Evolutionary conservation across 2,329 filamentous ascomycete species (phyloP).

Genomic region (Pseudocercospora eumusae): DNA sequence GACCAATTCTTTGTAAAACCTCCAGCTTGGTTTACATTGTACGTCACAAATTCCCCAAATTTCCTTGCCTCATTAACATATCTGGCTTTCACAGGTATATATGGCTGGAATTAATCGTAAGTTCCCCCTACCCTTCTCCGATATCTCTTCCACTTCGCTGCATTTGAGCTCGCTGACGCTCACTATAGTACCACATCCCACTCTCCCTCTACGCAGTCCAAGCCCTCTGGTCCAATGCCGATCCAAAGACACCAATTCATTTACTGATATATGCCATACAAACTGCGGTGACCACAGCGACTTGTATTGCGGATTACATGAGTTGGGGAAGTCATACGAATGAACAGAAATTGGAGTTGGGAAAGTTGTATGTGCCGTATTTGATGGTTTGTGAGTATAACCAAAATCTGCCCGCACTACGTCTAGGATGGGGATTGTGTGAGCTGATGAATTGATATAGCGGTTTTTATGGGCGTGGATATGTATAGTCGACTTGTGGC

Average conservation of each 20-base stretch:
- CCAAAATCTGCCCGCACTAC: too few relatives aligned
- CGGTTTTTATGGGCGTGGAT: slow-evolving; percentile 47
- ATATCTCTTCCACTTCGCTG: background rate
- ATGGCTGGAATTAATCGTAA: slow-evolving; percentile 56
- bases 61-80: slow-evolving; percentile 29
- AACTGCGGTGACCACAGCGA: slow-evolving; percentile 62
- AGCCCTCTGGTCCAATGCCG: slow-evolving; percentile 54
- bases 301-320: slow-evolving; percentile 63
- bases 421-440: too few relatives aligned
- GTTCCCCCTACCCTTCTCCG: too few relatives aligned
- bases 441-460: too few relatives aligned
- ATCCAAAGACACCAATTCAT: slow-evolving; percentile 60
- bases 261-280: slow-evolving; percentile 62
- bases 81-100: background rate
- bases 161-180: background rate
- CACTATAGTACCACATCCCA: slow-evolving; percentile 58
- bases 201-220: slow-evolving; percentile 61
- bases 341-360: slow-evolving; percentile 53
- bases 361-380: slow-evolving; percentile 60
- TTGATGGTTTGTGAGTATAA: slow-evolving; percentile 56
- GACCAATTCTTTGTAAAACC: slow-evolving; percentile 64
- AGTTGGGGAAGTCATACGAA: slow-evolving; percentile 54
- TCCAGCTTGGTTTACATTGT: slow-evolving; percentile 61
- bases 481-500: slow-evolving; percentile 42
- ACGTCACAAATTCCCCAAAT: slow-evolving; percentile 30